A percentile compares a stretch with the other conserved stretches of the same genome.
phyloP scores from a whole-genome alignment of 495 filamentous ascomycete species.

The Geoglossum glabrum region DNA sequence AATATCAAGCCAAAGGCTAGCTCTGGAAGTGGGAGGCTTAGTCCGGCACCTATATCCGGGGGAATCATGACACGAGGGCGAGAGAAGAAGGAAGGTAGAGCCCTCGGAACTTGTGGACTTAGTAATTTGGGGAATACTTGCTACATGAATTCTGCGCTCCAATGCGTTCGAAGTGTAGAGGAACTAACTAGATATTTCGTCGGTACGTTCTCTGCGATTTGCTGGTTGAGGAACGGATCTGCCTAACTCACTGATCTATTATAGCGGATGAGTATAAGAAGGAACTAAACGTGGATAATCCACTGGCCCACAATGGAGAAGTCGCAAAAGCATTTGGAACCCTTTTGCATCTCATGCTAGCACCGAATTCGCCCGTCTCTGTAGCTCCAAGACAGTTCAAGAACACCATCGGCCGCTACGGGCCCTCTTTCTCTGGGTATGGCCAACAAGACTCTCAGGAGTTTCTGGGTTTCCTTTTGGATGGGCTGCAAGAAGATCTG shows the following conservation, averaged over 20 bases:
- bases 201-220: conserved; percentile 19
- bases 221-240: background rate
- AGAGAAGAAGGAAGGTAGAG: conserved; percentile 39
- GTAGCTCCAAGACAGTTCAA: conserved; percentile 65
- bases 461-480: conserved; percentile 88
- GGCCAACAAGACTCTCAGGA: conserved; percentile 96
- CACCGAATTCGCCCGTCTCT: conserved; percentile 33
- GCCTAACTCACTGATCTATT: background rate
- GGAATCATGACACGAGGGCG: conserved; percentile 43
- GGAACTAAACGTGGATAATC: conserved; percentile 68
- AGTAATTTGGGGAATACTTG: conserved; percentile 91
- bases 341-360: conserved; percentile 55
- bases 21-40: conserved; percentile 38
- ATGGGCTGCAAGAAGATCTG: conserved; percentile 85
- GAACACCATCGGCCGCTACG: conserved; percentile 52
- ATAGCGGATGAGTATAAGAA: conserved; percentile 43
- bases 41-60: conserved; percentile 32
- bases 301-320: conserved; percentile 60
- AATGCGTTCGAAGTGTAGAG: conserved; percentile 78
- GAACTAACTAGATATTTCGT: conserved; percentile 86
- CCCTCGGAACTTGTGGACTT: conserved; percentile 57
- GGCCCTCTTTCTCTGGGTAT: conserved; percentile 76
- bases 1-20: conserved; percentile 14
- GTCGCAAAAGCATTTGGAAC: conserved; percentile 64
- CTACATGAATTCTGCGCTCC: conserved; percentile 95